Base-by-base conservation (phyloP, 73 alveolate species). In the Stentor coeruleus region DNA sequence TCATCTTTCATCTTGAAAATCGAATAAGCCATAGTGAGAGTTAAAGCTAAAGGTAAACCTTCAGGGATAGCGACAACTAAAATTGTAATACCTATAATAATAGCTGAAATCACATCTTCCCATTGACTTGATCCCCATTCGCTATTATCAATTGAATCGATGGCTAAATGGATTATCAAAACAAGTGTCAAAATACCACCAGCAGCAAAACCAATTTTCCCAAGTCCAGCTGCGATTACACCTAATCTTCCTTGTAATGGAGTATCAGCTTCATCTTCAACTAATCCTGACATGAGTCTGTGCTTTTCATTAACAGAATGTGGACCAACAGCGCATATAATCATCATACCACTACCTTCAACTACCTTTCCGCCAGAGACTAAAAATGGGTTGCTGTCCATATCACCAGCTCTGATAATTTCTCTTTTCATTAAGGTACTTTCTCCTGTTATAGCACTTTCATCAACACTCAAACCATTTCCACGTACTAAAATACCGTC, bases 31-130 rank as follows among this genome's bases (percentile, higher is more conserved):
- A 97, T 90, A 55, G 98, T 87, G 77, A 97, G 91, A 6, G 99
- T 96, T n/a, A 97, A 99, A 40, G 99, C 99, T 35, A 97, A 85
- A 33, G 99, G 99, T 14, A 95, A 89, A 3, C 99, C 99, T 90
- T 97, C 99, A 11, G 99, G 99, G 39, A 97, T 98, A 37, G 98
- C 98, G 30, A 97, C 98, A 30, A 97, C 98, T 30, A 97, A 86
- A 4, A 97, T 89, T 6, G 98, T 93, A 35, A 95, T 93, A 35
- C 96, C 90, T 35, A 93, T 81, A 88, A 96, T 91, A n/a, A 96
- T 85, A 38, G 89, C 94, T 80, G 93, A 87, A 59, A 97, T 82
- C 82, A 91, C 60, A 3, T 39, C 30, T 20, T n/a, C 72, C 2
- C 38, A n/a, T 20, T 37, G 15, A 14, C 39, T 20, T n/a, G 26